A percentile compares a stretch with the other conserved stretches of the same genome.
phyloP scores from a whole-genome alignment of 2,329 filamentous ascomycete genomes.

The Coniochaeta prunicola region DNA sequence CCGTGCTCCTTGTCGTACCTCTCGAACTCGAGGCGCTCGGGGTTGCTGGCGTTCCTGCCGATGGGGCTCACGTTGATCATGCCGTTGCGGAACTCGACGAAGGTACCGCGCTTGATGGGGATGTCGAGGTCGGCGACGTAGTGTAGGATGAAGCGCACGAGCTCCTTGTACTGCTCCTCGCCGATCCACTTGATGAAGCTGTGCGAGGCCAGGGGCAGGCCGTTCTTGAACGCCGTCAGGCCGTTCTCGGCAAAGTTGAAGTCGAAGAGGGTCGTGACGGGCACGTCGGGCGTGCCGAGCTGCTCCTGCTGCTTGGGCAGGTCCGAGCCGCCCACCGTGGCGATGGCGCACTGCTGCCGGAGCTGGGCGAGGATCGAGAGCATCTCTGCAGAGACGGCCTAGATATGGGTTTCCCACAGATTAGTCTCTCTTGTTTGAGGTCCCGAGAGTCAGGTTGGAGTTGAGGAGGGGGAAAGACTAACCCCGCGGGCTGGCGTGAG shows the following conservation, averaged over 20 bases:
- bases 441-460: not conserved
- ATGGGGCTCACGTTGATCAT: conserved; percentile 84
- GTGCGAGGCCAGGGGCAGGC: conserved; percentile 65
- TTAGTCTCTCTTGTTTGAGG: not conserved
- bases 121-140: conserved; percentile 81
- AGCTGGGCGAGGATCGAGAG: conserved; percentile 71
- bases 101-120: conserved; percentile 76
- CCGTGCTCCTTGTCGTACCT: conserved; percentile 71
- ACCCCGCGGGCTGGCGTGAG: conserved; percentile 77
- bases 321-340: conserved; percentile 89
- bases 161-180: conserved; percentile 72
- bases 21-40: conserved; percentile 79
- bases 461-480: conserved; percentile 19
- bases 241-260: conserved; percentile 98
- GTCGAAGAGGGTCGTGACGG: conserved; percentile 86
- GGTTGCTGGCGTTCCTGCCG: conserved; percentile 74
- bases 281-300: conserved; percentile 59
- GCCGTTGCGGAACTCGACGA: conserved; percentile 83
- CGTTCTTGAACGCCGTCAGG: conserved; percentile 81
- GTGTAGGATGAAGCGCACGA: conserved; percentile 69
- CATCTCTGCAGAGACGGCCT: conserved; percentile 74
- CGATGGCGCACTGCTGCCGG: conserved; percentile 82
- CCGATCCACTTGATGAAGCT: conserved; percentile 91
- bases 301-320: conserved; percentile 94
- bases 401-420: too few species aligned